Evolutionary conservation across 164 flowering plant genomes (phyloP).

Genomic region (Vitis vinifera): ASM3070453v1 NC_081805.1:13168501-13169000

Average conservation of each 20-base stretch:
- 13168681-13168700: conserved; percentile 13
- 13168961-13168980: too few species aligned
- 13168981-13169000: too few species aligned
- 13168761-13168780: too few species aligned
- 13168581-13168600: conserved; percentile 12
- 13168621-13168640: background rate
- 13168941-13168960: too few species aligned
- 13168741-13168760: background rate
- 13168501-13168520: background rate
- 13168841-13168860: too few species aligned
- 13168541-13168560: conserved; percentile 55
- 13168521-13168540: conserved; percentile 24
- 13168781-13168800: too few species aligned
- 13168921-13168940: too few species aligned
- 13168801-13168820: too few species aligned
- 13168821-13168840: too few species aligned
- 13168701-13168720: conserved; percentile 3
- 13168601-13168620: background rate
- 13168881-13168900: too few species aligned
- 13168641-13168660: conserved; percentile 17
- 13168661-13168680: conserved; percentile 9
- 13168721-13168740: conserved; percentile 15
- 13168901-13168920: too few species aligned
- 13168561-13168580: conserved; percentile 13
- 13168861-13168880: too few species aligned